These are phyloP conservation scores for Gossypium gossypioides DNA, from an alignment of 441 rosid genomes.

Conservation along the genomic window DNA sequence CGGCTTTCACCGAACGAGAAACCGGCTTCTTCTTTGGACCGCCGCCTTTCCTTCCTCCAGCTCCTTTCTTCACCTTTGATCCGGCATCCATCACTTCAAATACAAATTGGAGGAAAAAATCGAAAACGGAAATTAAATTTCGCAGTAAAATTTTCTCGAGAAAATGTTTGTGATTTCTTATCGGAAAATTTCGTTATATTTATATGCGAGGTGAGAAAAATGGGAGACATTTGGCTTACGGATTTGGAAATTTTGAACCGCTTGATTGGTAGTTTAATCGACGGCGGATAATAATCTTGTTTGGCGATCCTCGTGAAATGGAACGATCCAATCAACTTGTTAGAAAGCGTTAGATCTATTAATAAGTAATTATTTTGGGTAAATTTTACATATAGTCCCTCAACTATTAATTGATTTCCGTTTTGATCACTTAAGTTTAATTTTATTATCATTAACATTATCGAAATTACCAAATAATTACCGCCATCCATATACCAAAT, in stretches of 20 bases:
- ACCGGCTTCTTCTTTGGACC: slow-evolving; percentile 61
- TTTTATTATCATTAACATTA: too few species aligned
- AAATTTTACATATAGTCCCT: too few species aligned
- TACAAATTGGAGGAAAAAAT: neutral
- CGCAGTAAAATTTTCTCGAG: neutral
- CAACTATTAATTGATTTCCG: too few species aligned
- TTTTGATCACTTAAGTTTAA: too few species aligned
- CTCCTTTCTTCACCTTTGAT: slow-evolving; percentile 44
- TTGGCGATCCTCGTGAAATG: slow-evolving; percentile 15
- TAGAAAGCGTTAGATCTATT: too few species aligned
- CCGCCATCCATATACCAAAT: too few species aligned
- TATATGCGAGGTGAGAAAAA: neutral
- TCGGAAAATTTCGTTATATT: too few species aligned
- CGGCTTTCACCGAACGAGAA: slow-evolving; percentile 44
- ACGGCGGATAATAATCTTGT: slow-evolving; percentile 14
- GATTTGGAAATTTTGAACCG: slow-evolving; percentile 6
- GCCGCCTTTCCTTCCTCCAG: slow-evolving; percentile 49
- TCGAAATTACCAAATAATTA: too few species aligned
- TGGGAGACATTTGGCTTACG: slow-evolving; percentile 1
- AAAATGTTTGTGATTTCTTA: neutral
- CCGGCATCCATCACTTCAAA: slow-evolving; percentile 14
- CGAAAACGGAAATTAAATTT: neutral
- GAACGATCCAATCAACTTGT: neutral
- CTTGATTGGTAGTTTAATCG: slow-evolving; percentile 17
- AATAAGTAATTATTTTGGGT: too few species aligned